Evolutionary conservation across 768 basidiomycete genomes (phyloP), one percentile per base, ranked within the genome.

Genomic region (Phanerodontia chrysosporium): DNA sequence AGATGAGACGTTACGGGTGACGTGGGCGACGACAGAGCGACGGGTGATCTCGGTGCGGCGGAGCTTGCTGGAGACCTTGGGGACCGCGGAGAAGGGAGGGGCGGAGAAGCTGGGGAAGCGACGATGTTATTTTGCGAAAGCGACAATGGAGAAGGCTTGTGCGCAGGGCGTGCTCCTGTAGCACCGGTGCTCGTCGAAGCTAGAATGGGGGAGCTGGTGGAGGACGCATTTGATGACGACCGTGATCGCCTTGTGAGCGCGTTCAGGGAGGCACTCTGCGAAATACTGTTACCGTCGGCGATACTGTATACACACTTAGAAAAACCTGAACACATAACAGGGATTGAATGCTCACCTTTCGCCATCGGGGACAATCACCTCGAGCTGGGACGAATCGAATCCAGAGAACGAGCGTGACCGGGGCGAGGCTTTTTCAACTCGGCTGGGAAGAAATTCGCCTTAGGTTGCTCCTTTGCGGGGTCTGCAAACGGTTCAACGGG

Each of bases 361-460:
- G n/a, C 56, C 21, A 24, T 61, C 49, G 4, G 58, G 55, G 32
- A 58, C 59, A 36, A 58, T 39, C 12, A 55, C 59, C 16, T 78
- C 74, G 3, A 68, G 55, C 6, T 56, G 64, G 4, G 70, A 64
- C 3, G 77, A 74, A 52, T 83, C 80, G 70, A 90, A 86, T 2
- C 83, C 86, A 9, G 89, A 91, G 67, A 92, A 92, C 22, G 88
- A 90, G 51, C 89, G 70, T 4, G 90, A 91, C 5, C 81, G 72
- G 80, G 82, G 6, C 90, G 73, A 9, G 74, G 64, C 2, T 76
- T 76, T 7, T 77, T 75, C 9, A 74, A 75, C 57, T 79, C 78
- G 24, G 8, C 32, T 0, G 90, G 88, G 58, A 83, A 77, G 65
- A 91, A 90, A 49, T 87, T 85, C 0, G 86, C 76, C 14, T 87